Base-by-base conservation (phyloP, 176 grass and related monocot genomes). In the Zizania latifolia region DNA sequence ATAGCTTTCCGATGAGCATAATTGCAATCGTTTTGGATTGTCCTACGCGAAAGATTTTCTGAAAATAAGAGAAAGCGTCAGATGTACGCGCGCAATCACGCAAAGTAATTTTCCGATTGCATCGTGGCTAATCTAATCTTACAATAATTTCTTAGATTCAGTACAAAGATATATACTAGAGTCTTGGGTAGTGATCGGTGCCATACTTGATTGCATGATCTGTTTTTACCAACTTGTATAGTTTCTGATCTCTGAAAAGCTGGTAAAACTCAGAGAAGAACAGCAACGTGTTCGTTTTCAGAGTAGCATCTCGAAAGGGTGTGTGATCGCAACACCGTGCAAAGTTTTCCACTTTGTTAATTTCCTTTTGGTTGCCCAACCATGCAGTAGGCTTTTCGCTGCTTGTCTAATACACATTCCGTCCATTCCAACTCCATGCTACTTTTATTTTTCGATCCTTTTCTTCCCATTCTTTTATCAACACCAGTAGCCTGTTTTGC, bases 81-180 rank as follows among this genome's bases (percentile, higher is more conserved):
- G 81, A 66, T 62, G 50, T 39, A 84, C 86, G 81, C 80, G 81
- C 74, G 26, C 56, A 73, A 78, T 78, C 65, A 78, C 28, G 21
- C 19, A 19, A 54, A 82, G 69, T 43, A 34, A 44, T 32, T 41
- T n/a, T 29, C 24, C 55, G 26, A 29, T 58, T 28, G 55, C 55
- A 58, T 56, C 22, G 53, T 56, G 53, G 22, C 22, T 56, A 4
- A 24, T 62, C 15, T 19, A 62, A 19, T 62, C 59, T 4, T 32
- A 9, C 16, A 19, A 34, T 62, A 34, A 10, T 41, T 29, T 19
- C 35, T 41, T 40, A 9, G 44, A 72, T 51, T 50, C 39, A 62
- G 2, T 39, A 17, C 16, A 22, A 15, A 16, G 23, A 62, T 53
- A 14, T 48, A 15, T 46, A 48, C 41, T 56, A 4, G 5, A 39